Evolutionary conservation across 78 protist genomes (phyloP).

Genomic region (Cyanophora paradoxa): DNA sequence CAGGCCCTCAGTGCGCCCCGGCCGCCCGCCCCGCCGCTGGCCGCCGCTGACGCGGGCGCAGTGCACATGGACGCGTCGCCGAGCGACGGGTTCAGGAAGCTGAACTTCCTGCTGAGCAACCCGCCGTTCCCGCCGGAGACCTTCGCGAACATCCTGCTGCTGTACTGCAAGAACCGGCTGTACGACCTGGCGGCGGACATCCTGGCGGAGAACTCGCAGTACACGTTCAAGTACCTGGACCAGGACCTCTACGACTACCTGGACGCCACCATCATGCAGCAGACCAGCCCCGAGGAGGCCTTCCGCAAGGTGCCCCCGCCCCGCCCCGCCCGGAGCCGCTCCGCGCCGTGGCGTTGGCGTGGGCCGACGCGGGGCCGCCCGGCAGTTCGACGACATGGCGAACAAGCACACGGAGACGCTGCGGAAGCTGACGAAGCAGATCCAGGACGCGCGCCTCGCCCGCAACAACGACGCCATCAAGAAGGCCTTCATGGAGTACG

Average conservation of each 20-base stretch:
- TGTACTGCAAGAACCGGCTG: slow-evolving; percentile 56
- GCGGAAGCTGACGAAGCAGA: slow-evolving; percentile 50
- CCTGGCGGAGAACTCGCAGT: slow-evolving; percentile 53
- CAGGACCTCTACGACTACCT: slow-evolving; percentile 50
- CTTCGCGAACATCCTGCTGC: slow-evolving; percentile 65
- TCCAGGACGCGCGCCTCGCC: slow-evolving; percentile 47
- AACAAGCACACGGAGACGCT: slow-evolving; percentile 32
- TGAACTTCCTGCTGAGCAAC: slow-evolving; percentile 45
- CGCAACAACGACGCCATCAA: slow-evolving; percentile 34
- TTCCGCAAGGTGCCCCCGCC: slow-evolving; percentile 3
- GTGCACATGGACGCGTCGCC: slow-evolving; percentile 68
- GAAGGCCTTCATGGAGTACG: slow-evolving; percentile 34
- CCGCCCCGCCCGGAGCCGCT: background rate
- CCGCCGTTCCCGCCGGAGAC: slow-evolving; percentile 83
- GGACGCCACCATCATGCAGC: slow-evolving; percentile 49
- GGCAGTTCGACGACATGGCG: slow-evolving; percentile 52
- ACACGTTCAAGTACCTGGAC: slow-evolving; percentile 27
- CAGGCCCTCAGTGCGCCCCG: slow-evolving; percentile 65
- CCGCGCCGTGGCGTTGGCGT: background rate
- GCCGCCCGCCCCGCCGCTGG: no score
- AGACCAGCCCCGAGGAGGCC: slow-evolving; percentile 56
- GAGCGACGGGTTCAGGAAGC: slow-evolving; percentile 52
- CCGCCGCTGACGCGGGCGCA: no score
- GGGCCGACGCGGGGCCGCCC: slow-evolving; percentile 26
- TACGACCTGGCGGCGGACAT: slow-evolving; percentile 65